phyloP scores from a whole-genome alignment of 257 asterid species.

The Solanum sparsipilum region DNA sequence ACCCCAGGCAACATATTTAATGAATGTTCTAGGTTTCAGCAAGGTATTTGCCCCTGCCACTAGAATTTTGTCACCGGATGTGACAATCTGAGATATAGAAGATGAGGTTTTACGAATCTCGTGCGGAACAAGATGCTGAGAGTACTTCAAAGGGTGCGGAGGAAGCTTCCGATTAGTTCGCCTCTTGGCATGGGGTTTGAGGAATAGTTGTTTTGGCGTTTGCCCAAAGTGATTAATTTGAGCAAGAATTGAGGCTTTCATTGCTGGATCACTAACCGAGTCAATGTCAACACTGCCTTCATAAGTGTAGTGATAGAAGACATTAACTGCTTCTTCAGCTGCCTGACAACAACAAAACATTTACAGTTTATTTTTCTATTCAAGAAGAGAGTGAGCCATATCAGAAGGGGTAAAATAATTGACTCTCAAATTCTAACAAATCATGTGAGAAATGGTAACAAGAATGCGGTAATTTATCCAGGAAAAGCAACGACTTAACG shows the following conservation, averaged over 20 bases:
- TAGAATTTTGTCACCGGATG: conserved; percentile 63
- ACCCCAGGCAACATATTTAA: conserved; percentile 88
- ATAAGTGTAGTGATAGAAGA: conserved; percentile 95
- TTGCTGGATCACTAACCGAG: conserved; percentile 90
- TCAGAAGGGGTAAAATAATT: not conserved
- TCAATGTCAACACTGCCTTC: conserved; percentile 99
- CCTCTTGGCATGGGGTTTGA: conserved; percentile 85
- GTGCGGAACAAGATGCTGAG: conserved; percentile 58
- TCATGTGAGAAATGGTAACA: not conserved
- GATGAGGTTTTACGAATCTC: conserved; percentile 72
- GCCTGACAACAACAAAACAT: conserved; percentile 44
- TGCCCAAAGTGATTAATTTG: conserved; percentile 99
- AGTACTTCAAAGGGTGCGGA: conserved; percentile 78
- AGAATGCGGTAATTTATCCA: not conserved
- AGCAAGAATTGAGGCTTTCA: conserved; percentile 98
- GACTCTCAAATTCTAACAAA: not conserved
- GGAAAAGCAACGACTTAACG: not conserved
- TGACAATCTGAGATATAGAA: conserved; percentile 70
- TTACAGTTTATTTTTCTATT: not conserved
- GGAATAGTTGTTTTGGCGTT: conserved; percentile 90
- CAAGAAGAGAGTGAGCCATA: not conserved
- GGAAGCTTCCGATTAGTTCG: conserved; percentile 65
- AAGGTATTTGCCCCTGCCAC: conserved; percentile 64
- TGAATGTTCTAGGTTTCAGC: conserved; percentile 70
- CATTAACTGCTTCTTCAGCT: conserved; percentile 97